phyloP scores from a whole-genome alignment of 257 asterid species.

The Ophiorrhiza pumila region DNA sequence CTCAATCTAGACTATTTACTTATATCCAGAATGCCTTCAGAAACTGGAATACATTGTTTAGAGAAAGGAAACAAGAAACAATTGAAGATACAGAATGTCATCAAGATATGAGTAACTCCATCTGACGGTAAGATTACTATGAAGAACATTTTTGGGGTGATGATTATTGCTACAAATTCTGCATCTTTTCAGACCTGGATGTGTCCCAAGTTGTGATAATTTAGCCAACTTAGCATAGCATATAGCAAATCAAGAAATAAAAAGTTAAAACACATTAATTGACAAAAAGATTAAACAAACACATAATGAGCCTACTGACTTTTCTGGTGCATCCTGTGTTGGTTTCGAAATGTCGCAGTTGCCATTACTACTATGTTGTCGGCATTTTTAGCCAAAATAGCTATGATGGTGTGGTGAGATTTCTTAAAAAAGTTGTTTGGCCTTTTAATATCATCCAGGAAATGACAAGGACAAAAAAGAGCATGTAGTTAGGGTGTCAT shows the following conservation, averaged over 20 bases:
- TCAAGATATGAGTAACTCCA: not conserved
- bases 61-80: not conserved
- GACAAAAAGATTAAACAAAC: not conserved
- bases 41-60: not conserved
- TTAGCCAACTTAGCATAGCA: not conserved
- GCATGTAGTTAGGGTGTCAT: constrained; percentile 5
- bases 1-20: not conserved
- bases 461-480: not conserved
- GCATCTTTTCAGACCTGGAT: not conserved
- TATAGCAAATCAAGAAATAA: too few species aligned
- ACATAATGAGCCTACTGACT: not conserved
- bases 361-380: not conserved
- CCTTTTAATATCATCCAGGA: not conserved
- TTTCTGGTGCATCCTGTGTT: not conserved
- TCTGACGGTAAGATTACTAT: not conserved
- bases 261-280: too few species aligned
- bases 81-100: not conserved
- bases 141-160: not conserved
- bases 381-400: not conserved
- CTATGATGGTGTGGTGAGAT: not conserved
- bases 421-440: not conserved
- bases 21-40: not conserved
- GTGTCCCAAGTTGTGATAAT: not conserved
- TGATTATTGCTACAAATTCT: not conserved
- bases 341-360: not conserved